Conservation (phyloP, 495 filamentous ascomycete species). For the Aspergillus ostianus region DNA sequence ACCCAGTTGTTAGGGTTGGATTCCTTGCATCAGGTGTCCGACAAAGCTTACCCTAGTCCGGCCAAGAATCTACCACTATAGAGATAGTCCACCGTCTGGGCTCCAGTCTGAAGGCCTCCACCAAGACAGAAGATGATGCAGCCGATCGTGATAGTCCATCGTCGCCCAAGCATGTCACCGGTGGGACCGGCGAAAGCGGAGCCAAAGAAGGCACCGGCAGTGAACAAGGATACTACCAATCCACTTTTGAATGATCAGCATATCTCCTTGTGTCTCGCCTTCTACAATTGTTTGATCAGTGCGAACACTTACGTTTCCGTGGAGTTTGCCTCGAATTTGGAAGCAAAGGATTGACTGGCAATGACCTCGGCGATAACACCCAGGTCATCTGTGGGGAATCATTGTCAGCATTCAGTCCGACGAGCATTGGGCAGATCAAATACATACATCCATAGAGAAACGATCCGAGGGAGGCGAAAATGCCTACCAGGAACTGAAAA, state of each 20-base stretch:
- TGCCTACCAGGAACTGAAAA: conserved; percentile 56
- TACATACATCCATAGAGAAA: conserved; percentile 56
- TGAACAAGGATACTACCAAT: conserved; percentile 68
- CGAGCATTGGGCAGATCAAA: conserved; percentile 18
- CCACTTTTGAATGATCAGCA: conserved; percentile 39
- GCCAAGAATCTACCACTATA: conserved; percentile 45
- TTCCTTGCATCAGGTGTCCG: background rate
- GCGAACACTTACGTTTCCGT: conserved; percentile 52
- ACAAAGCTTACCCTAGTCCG: conserved; percentile 50
- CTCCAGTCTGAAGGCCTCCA: conserved; percentile 43
- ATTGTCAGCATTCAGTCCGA: conserved; percentile 7
- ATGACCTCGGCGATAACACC: conserved; percentile 64
- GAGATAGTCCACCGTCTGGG: conserved; percentile 34
- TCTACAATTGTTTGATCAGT: background rate
- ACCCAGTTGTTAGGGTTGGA: background rate
- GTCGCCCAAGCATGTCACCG: conserved; percentile 41
- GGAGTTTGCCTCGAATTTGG: conserved; percentile 49
- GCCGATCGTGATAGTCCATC: conserved; percentile 43
- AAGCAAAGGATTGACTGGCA: conserved; percentile 46
- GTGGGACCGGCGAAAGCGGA: conserved; percentile 36
- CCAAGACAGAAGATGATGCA: conserved; percentile 45
- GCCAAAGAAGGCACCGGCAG: conserved; percentile 46
- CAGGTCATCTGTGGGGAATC: conserved; percentile 34
- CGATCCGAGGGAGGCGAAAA: conserved; percentile 62
- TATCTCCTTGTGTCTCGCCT: conserved; percentile 2